Percentiles rank a stretch among this genome's conserved stretches.
phyloP scores from a whole-genome alignment of 495 filamentous ascomycete species.

The Penicillium coprophilum region DNA sequence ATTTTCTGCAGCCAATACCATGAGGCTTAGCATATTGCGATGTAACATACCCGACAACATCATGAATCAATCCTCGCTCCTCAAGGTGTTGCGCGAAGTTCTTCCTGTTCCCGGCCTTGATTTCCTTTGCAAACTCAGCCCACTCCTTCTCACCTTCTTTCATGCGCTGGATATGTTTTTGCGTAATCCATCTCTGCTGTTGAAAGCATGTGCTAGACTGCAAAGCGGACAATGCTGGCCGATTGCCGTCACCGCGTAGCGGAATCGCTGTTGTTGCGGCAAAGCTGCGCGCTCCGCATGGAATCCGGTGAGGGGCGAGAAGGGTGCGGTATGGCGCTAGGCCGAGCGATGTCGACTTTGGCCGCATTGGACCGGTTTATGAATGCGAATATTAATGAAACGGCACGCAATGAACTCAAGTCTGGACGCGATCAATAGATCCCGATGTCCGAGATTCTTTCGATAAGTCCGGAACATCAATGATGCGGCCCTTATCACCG shows the following conservation, averaged over 20 bases:
- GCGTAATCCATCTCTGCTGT: constrained; percentile 50
- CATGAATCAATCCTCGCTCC: constrained; percentile 76
- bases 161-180: constrained; percentile 50
- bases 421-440: constrained; percentile 15
- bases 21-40: not conserved
- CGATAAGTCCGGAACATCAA: constrained; percentile 30
- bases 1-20: not conserved
- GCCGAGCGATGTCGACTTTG: constrained; percentile 25
- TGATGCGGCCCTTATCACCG: constrained; percentile 18
- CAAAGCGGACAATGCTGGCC: constrained; percentile 14
- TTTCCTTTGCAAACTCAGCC: constrained; percentile 54
- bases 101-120: constrained; percentile 59
- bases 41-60: constrained; percentile 70
- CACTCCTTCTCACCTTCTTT: constrained; percentile 57
- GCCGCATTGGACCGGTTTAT: constrained; percentile 31
- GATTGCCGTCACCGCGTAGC: constrained; percentile 16
- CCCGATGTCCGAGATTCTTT: constrained; percentile 20
- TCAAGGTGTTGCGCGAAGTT: constrained; percentile 70
- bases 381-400: constrained; percentile 5
- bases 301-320: constrained; percentile 12
- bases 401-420: constrained; percentile 12
- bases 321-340: constrained; percentile 26
- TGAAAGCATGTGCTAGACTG: constrained; percentile 2
- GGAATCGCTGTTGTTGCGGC: constrained; percentile 24
- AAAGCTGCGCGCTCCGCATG: constrained; percentile 31